Conservation (phyloP, 352 stramenopile genomes). For the Phytopythium aichiense region DNA sequence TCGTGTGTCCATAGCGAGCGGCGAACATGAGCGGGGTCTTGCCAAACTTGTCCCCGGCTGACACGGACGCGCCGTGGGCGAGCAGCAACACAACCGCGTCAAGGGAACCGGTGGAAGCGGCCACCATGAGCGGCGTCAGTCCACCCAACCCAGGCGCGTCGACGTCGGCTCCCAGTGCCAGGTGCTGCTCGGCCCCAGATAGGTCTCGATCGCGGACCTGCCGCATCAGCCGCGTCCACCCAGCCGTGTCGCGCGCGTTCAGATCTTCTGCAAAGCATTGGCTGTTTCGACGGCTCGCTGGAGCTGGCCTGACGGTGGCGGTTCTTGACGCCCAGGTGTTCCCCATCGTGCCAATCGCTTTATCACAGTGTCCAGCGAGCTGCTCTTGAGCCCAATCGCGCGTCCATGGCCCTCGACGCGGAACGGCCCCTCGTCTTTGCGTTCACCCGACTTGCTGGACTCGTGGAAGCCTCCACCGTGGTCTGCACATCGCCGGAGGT, state of each 20-base stretch:
- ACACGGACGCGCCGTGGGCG: neutral
- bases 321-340: neutral
- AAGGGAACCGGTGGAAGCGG: neutral
- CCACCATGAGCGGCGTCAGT: neutral
- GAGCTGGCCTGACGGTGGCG: too few relatives aligned
- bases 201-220: neutral
- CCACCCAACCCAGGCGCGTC: neutral
- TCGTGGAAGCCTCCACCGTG: too few relatives aligned
- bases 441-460: too few relatives aligned
- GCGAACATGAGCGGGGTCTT: slow-evolving; percentile 1
- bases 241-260: neutral
- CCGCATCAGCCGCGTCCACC: neutral
- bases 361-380: too few relatives aligned
- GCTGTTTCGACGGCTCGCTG: too few relatives aligned
- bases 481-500: too few relatives aligned
- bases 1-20: neutral
- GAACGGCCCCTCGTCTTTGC: neutral
- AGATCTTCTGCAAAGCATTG: neutral
- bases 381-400: too few relatives aligned
- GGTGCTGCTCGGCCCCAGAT: neutral
- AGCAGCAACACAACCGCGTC: neutral
- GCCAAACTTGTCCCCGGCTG: neutral
- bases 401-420: neutral
- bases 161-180: neutral
- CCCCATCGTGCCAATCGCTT: neutral